Evolutionary conservation across 2,329 filamentous ascomycete genomes (phyloP).

Genomic region (Alternaria brassicae): DNA sequence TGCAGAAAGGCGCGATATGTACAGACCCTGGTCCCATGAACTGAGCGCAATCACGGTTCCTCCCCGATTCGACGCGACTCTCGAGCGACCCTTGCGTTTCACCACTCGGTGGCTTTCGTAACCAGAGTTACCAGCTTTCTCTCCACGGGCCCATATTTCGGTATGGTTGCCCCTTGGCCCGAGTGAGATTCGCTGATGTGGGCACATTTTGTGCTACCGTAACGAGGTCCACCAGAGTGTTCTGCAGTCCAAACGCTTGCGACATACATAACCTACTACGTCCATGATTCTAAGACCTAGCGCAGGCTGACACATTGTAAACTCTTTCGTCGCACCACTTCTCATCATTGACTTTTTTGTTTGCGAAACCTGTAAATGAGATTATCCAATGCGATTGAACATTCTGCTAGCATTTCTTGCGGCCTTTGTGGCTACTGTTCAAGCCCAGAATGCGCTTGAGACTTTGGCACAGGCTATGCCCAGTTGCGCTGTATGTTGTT

Average conservation of each 20-base stretch:
- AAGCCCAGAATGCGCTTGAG: conserved; percentile 19
- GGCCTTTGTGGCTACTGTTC: conserved; percentile 11
- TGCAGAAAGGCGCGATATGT: not conserved
- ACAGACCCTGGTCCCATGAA: conserved; percentile 2
- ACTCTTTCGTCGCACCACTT: not conserved
- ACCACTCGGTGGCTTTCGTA: conserved; percentile 1
- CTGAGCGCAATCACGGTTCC: not conserved
- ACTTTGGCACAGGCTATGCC: conserved; percentile 24
- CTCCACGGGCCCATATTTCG: conserved; percentile 7
- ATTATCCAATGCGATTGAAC: conserved; percentile 15
- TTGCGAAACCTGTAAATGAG: not conserved
- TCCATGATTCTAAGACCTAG: not conserved
- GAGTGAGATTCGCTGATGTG: not conserved
- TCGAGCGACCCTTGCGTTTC: not conserved
- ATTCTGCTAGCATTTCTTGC: conserved; percentile 9
- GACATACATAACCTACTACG: conserved; percentile 10
- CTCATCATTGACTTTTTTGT: not conserved
- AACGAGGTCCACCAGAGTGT: not conserved
- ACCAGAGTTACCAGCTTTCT: not conserved
- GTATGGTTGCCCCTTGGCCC: conserved; percentile 14
- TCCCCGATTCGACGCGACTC: not conserved
- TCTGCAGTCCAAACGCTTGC: not conserved
- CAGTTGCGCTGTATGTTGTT: conserved; percentile 24
- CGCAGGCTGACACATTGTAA: not conserved
- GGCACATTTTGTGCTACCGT: conserved; percentile 5